Evolutionary conservation across 179 eudicot genomes (phyloP).

Genomic region (Corrigiola litoralis): DNA sequence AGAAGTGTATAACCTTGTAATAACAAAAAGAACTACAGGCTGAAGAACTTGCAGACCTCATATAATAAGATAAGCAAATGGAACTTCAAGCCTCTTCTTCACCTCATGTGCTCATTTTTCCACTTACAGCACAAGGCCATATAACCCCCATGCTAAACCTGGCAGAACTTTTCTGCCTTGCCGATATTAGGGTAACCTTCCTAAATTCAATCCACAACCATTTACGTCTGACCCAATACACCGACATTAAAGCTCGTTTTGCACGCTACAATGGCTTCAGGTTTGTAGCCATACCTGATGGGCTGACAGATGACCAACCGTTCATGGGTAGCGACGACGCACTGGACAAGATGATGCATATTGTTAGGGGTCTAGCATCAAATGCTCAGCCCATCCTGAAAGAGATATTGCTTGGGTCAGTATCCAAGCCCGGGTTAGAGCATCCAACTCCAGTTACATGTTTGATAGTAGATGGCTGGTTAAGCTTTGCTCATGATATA

Average conservation of each 20-base stretch:
- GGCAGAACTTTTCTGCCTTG: constrained; percentile 48
- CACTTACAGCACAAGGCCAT: no score
- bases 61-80: no score
- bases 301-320: background rate
- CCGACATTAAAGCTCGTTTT: constrained; percentile 31
- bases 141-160: no score
- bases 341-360: background rate
- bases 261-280: constrained; percentile 32
- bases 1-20: no score
- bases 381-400: constrained; percentile 19
- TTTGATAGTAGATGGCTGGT: constrained; percentile 19
- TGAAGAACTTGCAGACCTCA: no score
- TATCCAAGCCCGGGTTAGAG: background rate
- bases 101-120: no score
- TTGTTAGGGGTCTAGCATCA: constrained; percentile 2
- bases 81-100: no score
- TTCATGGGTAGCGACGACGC: background rate
- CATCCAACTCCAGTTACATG: constrained; percentile 22
- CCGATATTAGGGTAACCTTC: constrained; percentile 46
- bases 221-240: constrained; percentile 26
- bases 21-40: no score
- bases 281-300: constrained; percentile 32
- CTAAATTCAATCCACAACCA: constrained; percentile 38
- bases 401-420: constrained; percentile 28
- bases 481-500: constrained; percentile 21